A percentile compares a stretch with the other conserved stretches of the same genome.
Evolutionary conservation across 1,284 basidiomycete species (phyloP).

Genomic region (Sphagnurus paluster): DNA sequence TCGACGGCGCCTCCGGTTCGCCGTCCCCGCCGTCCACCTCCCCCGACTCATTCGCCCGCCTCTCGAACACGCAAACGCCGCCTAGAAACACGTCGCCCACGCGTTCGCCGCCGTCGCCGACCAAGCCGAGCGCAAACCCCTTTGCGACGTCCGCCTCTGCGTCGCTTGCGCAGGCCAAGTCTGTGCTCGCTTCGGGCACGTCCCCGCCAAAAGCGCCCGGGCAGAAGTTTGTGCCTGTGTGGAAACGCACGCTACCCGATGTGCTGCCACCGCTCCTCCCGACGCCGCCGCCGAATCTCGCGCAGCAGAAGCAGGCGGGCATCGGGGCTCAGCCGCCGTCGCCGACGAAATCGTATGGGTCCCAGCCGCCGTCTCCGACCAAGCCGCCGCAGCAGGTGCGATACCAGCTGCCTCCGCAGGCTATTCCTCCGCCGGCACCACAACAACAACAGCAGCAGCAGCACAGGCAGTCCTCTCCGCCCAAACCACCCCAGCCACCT

Average conservation of each 20-base stretch:
- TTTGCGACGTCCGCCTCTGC: constrained; percentile 9
- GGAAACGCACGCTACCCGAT: constrained; percentile 24
- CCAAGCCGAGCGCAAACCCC: neutral
- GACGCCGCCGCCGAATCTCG: constrained; percentile 15
- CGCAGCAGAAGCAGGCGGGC: neutral
- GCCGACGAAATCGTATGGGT: neutral
- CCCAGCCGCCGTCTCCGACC: neutral
- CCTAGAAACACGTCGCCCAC: neutral
- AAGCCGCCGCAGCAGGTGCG: neutral
- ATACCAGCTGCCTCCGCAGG: neutral
- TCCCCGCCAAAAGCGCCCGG: constrained; percentile 10
- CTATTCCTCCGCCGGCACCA: neutral
- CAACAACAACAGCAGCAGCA: constrained; percentile 3
- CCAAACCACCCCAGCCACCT: constrained; percentile 3
- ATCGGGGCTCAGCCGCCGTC: neutral
- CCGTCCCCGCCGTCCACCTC: constrained; percentile 14
- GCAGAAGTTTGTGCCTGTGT: constrained; percentile 19
- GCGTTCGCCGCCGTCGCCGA: neutral
- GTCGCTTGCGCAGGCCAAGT: constrained; percentile 7
- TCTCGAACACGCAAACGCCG: neutral
- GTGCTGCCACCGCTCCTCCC: constrained; percentile 19
- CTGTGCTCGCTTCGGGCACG: neutral
- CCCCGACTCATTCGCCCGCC: constrained; percentile 9
- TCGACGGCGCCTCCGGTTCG: constrained; percentile 4
- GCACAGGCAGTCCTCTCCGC: constrained; percentile 1